Evolutionary conservation across 495 filamentous ascomycete genomes (phyloP).

Genomic region (Pyrenula aspistea): DNA sequence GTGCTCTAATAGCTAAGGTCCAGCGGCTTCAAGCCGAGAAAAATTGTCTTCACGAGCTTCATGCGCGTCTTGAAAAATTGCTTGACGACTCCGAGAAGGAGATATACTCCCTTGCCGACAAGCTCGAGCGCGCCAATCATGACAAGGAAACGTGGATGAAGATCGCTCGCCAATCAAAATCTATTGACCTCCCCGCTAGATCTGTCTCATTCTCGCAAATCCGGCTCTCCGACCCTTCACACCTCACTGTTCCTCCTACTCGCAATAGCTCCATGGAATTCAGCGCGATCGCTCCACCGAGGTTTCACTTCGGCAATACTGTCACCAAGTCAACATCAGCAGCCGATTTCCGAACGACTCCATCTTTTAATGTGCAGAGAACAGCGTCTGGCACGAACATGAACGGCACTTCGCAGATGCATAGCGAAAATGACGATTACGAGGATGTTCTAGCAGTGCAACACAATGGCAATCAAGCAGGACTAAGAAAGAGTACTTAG

Average conservation of each 20-base stretch:
- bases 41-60: no score
- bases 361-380: not conserved
- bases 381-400: not conserved
- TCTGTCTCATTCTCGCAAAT: no score
- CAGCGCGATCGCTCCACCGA: not conserved
- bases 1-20: no score
- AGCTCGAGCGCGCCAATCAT: not conserved
- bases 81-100: no score
- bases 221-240: no score
- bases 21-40: no score
- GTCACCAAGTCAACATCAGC: not conserved
- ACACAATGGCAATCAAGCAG: not conserved
- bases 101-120: no score
- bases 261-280: not conserved
- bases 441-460: not conserved
- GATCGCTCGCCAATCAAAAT: not conserved
- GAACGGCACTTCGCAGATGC: not conserved
- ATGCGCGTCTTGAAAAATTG: no score
- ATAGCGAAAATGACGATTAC: not conserved
- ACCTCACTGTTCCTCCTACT: not conserved
- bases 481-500: not conserved
- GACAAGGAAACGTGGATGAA: not conserved
- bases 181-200: no score
- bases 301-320: not conserved
- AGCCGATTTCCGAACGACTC: not conserved